Evolutionary conservation across 139 green algal species (phyloP), one percentile per base, ranked within the genome.

Genomic region (Ettlia oleoabundans): DNA sequence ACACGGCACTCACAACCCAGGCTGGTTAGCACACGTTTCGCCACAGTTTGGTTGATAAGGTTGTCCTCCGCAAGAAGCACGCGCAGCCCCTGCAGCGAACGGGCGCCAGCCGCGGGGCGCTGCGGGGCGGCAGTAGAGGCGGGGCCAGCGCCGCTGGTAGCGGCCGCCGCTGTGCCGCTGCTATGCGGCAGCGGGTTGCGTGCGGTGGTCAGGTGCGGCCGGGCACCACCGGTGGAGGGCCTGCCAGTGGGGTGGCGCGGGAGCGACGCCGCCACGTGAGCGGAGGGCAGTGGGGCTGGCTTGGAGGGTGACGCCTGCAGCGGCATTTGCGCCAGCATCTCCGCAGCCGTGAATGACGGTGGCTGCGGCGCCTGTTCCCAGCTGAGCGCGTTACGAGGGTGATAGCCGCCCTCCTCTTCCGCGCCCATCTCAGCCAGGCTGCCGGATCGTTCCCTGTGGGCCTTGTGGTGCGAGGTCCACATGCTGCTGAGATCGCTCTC

Each of bases 11-110:
- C 21, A 75, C 94, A 84, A 64, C 92, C 93, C 63, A 97, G 79
- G 33, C 78, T 84, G 62, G 52, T 81, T 47, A 97, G 88, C 89
- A 97, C 92, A 73, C 93, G 94, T 42, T 88, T 82, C 28, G 92
- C 91, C 41, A 97, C 94, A 3, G 84, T 93, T 86, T 94, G 90
- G 86, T 96, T 97, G 91, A 97, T 97, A 2, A 95, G 82, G 89
- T 97, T 95, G 90, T 97, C 94, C 76, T 97, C 94, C 5, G 91
- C 94, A 77, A 97, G 83, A 82, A 97, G 86, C 74, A 96, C 93
- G 0, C 85, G 72, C 72, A 84, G 68, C 0, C 91, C 92, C 42
- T 9, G 18, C 71, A 66, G 63, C 53, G 41, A 61, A 58, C 47
- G 47, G 47, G 47, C 47, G 13, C 13, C 47, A 24, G 47, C 47